Base-by-base conservation (phyloP, 768 basidiomycete species). In the Rhizopogon rudus region DNA sequence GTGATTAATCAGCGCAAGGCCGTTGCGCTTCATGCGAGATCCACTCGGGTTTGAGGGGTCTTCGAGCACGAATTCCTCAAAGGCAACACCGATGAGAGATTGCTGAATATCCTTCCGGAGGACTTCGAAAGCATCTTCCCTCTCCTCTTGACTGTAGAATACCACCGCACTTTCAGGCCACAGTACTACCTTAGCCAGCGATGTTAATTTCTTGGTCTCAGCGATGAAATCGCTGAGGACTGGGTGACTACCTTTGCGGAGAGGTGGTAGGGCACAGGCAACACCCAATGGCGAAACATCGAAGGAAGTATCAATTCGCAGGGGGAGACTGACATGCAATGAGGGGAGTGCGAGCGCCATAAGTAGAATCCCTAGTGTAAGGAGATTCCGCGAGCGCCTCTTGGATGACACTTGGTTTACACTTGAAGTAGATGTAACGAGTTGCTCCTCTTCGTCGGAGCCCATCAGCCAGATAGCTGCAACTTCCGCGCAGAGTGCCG, bases 121-220 rank as follows among this genome's bases (percentile, higher is more conserved):
- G 48, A 58, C 46, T 2, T 68, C 61, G 54, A 93, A 77, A 0
- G 78, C 82, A 3, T 67, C 69, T 17, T 73, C 67, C 56, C 79
- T 79, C 51, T 84, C 86, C 17, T 58, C 60, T 12, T 68, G 67
- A 35, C 76, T 79, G 35, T 75, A 72, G 63, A 93, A 93, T 1
- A 73, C 66, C 0, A 93, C 82, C 0, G 90, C 89, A 6, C 84
- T 84, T 67, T 93, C 91, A 0, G 91, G 90, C 89, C 91, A 93
- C 1, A 93, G 71, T 14, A 91, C 63, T 14, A 93, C 64, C 41
- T 79, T 77, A 0, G 87, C 84, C 20, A 20, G 33, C 4, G 59
- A 45, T 5, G 71, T 73, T 53, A 85, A 61, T n/a, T 63, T 75
- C 42, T 62, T 61, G 3, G 78, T 83, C 66, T 88, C 89, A 0